A percentile compares a stretch with the other conserved stretches of the same genome.
phyloP scores from a whole-genome alignment of 768 basidiomycete species.

The Chiua virens region DNA sequence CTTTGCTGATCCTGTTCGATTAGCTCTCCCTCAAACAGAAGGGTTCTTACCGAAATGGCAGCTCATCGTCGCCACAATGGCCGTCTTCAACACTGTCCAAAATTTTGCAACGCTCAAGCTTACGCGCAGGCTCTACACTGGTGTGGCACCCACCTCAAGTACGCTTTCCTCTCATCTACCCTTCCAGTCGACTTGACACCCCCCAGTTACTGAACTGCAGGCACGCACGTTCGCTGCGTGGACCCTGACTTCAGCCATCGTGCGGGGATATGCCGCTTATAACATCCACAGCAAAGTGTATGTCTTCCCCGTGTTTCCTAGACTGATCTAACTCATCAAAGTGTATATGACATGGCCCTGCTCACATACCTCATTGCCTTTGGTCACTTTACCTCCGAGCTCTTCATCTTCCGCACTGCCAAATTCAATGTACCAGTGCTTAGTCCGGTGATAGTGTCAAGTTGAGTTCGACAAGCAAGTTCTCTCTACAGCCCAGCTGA shows the following conservation, averaged over 20 bases:
- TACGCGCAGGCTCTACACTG: constrained; percentile 74
- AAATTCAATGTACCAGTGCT: constrained; percentile 58
- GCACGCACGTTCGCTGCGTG: constrained; percentile 89
- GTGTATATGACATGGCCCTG: constrained; percentile 87
- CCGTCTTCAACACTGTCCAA: constrained; percentile 84
- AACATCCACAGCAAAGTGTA: constrained; percentile 82
- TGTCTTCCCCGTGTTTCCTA: constrained; percentile 25
- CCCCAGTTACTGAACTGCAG: constrained; percentile 79
- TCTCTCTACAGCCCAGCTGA: constrained; percentile 1
- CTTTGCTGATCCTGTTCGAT: background rate
- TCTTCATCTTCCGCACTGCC: constrained; percentile 78
- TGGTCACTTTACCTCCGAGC: constrained; percentile 84
- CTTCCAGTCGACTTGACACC: background rate
- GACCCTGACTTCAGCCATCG: constrained; percentile 83
- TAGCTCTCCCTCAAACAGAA: constrained; percentile 62
- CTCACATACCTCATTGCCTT: constrained; percentile 89
- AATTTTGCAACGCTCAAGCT: constrained; percentile 77
- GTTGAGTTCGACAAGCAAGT: constrained; percentile 51
- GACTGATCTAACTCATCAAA: constrained; percentile 32
- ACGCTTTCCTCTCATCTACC: background rate
- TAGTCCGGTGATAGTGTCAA: constrained; percentile 80
- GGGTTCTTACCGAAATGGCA: constrained; percentile 90
- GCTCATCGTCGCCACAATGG: constrained; percentile 72
- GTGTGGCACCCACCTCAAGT: constrained; percentile 42
- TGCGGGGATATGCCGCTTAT: constrained; percentile 88